A percentile compares a stretch with the other conserved stretches of the same genome.
Evolutionary conservation across 768 basidiomycete species (phyloP).

Genomic region (Hericium erinaceus): DNA sequence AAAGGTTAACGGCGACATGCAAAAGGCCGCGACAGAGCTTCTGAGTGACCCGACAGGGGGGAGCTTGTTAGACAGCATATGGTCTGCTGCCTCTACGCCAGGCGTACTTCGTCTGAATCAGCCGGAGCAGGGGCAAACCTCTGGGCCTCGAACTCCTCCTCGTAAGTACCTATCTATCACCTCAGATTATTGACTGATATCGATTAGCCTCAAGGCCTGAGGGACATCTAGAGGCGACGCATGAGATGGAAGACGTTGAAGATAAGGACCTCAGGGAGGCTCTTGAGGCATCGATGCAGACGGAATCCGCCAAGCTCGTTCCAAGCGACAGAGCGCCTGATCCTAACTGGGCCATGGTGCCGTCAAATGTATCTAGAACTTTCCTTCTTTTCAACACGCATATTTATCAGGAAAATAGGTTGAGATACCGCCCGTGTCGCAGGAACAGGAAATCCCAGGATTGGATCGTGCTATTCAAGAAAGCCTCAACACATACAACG

Average conservation of each 20-base stretch:
- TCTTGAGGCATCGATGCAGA: conserved; percentile 43
- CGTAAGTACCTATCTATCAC: conserved; percentile 9
- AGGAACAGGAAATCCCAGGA: conserved; percentile 41
- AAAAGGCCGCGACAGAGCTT: conserved; percentile 25
- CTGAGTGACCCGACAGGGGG: conserved; percentile 22
- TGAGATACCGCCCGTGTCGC: conserved; percentile 24
- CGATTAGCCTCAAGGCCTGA: conserved; percentile 23
- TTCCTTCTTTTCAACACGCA: not conserved
- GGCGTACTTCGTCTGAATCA: not conserved
- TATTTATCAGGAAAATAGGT: conserved; percentile 6
- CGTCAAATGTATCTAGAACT: conserved; percentile 43
- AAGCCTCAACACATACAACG: conserved; percentile 40
- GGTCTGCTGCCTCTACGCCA: not conserved
- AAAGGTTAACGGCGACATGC: conserved; percentile 48
- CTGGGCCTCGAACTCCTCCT: conserved; percentile 19
- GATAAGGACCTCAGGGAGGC: conserved; percentile 40
- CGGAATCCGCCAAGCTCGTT: conserved; percentile 30
- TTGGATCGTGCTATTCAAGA: conserved; percentile 66
- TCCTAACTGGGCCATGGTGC: conserved; percentile 62
- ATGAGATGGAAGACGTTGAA: conserved; percentile 55
- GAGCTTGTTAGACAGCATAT: conserved; percentile 2
- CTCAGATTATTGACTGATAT: not conserved
- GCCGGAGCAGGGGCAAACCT: conserved; percentile 6
- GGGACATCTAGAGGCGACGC: conserved; percentile 29
- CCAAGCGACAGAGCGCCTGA: conserved; percentile 55